A percentile compares a stretch with the other conserved stretches of the same genome.
Evolutionary conservation across 2,329 filamentous ascomycete species (phyloP).

Genomic region (Colletotrichum trifolii): DNA sequence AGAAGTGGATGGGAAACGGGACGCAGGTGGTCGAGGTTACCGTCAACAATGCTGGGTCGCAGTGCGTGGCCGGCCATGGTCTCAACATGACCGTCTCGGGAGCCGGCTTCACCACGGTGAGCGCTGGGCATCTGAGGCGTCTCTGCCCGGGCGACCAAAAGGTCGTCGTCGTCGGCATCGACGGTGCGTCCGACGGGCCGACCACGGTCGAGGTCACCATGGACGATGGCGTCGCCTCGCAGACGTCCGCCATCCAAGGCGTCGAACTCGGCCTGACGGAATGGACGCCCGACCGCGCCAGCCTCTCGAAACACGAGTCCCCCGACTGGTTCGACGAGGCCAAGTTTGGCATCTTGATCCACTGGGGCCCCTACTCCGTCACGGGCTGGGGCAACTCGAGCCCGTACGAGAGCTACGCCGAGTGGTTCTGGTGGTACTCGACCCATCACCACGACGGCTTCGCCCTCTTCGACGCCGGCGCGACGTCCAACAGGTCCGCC

Average conservation of each 20-base stretch:
- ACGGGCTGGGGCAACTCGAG: slow-evolving; percentile 64
- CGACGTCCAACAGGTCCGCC: slow-evolving; percentile 52
- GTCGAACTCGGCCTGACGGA: slow-evolving; percentile 49
- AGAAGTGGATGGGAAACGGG: slow-evolving; percentile 50
- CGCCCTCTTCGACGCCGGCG: slow-evolving; percentile 54
- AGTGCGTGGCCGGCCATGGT: slow-evolving; percentile 46
- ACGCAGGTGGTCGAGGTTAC: slow-evolving; percentile 55
- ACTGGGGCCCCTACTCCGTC: slow-evolving; percentile 68
- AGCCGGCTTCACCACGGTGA: slow-evolving; percentile 55
- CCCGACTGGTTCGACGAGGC: slow-evolving; percentile 65
- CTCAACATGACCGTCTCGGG: slow-evolving; percentile 46
- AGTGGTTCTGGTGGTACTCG: slow-evolving; percentile 63
- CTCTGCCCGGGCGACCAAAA: slow-evolving; percentile 58
- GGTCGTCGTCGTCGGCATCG: slow-evolving; percentile 49
- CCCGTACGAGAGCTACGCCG: slow-evolving; percentile 53
- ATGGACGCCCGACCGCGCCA: slow-evolving; percentile 48
- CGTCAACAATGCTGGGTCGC: slow-evolving; percentile 49
- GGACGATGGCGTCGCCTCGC: slow-evolving; percentile 27
- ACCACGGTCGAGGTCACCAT: slow-evolving; percentile 40
- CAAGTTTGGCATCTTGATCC: slow-evolving; percentile 71
- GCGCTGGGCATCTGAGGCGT: slow-evolving; percentile 50
- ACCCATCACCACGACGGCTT: slow-evolving; percentile 55
- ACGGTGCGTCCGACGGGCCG: slow-evolving; percentile 41
- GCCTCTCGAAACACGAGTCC: slow-evolving; percentile 52
- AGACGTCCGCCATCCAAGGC: slow-evolving; percentile 37